Conservation (phyloP, 2,329 filamentous ascomycete genomes). For the Colletotrichum phormii region DNA sequence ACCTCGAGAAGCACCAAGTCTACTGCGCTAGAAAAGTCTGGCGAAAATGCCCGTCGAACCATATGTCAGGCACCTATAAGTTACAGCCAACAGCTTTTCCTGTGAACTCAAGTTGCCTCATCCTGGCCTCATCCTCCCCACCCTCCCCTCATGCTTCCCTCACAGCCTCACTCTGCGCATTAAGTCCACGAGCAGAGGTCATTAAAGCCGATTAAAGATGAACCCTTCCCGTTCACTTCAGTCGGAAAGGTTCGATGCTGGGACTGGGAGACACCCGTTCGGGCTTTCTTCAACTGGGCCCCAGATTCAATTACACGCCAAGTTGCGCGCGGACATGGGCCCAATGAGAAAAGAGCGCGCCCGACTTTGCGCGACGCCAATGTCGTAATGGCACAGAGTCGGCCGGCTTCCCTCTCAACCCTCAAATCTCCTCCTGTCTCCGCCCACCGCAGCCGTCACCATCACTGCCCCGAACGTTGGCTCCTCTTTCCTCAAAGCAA, state of each 20-base stretch:
- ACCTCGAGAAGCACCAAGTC: not conserved
- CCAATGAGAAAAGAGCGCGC: not conserved
- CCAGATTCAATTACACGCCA: conserved; percentile 12
- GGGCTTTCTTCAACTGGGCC: not conserved
- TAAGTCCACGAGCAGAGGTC: not conserved
- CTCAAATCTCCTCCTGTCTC: conserved; percentile 32
- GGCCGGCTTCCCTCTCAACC: conserved; percentile 11
- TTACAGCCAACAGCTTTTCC: not conserved
- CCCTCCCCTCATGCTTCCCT: not conserved
- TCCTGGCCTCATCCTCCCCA: not conserved
- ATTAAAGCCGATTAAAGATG: conserved; percentile 9
- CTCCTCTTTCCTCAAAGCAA: not conserved
- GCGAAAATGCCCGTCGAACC: conserved; percentile 31
- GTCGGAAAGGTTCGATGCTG: not conserved
- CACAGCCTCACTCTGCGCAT: conserved; percentile 17
- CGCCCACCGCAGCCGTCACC: not conserved
- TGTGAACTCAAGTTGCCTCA: not conserved
- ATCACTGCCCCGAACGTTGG: not conserved
- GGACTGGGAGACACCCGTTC: not conserved
- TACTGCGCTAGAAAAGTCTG: not conserved
- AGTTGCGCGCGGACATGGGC: not conserved
- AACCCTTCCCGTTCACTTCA: not conserved
- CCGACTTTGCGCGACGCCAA: conserved; percentile 2
- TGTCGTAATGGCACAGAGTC: conserved; percentile 24
- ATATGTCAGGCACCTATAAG: conserved; percentile 28